phyloP scores from a whole-genome alignment of 2,329 filamentous ascomycete genomes.

The Samsoniella hepiali region DNA sequence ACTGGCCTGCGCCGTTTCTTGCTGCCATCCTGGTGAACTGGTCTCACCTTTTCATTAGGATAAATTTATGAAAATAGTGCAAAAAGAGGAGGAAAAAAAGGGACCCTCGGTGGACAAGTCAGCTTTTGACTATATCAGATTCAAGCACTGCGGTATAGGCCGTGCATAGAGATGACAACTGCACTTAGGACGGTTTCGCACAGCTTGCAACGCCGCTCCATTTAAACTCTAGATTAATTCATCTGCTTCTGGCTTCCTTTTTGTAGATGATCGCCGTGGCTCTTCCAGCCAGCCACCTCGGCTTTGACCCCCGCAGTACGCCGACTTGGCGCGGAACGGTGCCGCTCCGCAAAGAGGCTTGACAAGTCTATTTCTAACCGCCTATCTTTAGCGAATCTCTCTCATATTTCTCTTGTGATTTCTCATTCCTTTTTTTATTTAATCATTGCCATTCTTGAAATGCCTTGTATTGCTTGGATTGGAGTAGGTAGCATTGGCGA shows the following conservation, averaged over 20 bases:
- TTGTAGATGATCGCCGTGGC: neutral
- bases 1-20: too few species aligned
- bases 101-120: too few species aligned
- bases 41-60: too few species aligned
- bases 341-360: neutral
- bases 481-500: constrained; percentile 8
- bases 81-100: too few species aligned
- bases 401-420: neutral
- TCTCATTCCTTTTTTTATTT: neutral
- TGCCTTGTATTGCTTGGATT: constrained; percentile 7
- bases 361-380: neutral
- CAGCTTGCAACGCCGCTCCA: neutral
- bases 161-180: too few species aligned
- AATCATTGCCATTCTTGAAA: neutral
- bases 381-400: too few species aligned
- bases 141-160: too few species aligned
- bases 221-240: neutral
- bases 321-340: neutral
- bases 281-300: neutral
- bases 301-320: neutral
- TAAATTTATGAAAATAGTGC: too few species aligned
- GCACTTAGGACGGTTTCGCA: too few species aligned
- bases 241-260: neutral
- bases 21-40: too few species aligned
- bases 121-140: too few species aligned